Percentiles rank a stretch among this genome's conserved stretches.
Conservation (phyloP, 2,329 filamentous ascomycete species). For the Pseudogymnoascus sp. region DNA sequence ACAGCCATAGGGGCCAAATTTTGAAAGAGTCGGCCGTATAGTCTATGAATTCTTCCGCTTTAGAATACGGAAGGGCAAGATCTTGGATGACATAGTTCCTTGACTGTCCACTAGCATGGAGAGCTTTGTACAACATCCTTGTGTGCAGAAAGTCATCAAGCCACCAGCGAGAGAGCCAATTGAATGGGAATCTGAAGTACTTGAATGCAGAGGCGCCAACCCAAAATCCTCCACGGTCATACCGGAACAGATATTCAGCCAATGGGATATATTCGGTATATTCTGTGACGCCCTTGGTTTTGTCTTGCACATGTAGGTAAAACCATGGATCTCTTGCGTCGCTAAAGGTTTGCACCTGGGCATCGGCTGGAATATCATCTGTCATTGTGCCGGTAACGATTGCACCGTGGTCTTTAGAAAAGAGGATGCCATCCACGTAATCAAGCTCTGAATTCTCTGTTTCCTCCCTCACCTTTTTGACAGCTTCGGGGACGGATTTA, state of each 20-base stretch:
- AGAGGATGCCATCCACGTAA: constrained; percentile 56
- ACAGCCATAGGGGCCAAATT: constrained; percentile 53
- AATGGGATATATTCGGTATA: constrained; percentile 37
- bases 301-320: constrained; percentile 50
- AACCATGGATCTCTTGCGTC: constrained; percentile 54
- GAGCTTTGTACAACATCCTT: constrained; percentile 52
- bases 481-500: constrained; percentile 35
- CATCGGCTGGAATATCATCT: constrained; percentile 26
- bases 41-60: constrained; percentile 44
- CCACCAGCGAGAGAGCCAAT: constrained; percentile 46
- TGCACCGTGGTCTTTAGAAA: constrained; percentile 39
- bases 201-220: constrained; percentile 51
- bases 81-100: constrained; percentile 56
- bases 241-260: constrained; percentile 50
- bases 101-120: constrained; percentile 50
- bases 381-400: constrained; percentile 47
- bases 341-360: constrained; percentile 38
- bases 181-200: constrained; percentile 56
- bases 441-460: constrained; percentile 34
- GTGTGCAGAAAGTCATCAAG: constrained; percentile 56
- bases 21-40: constrained; percentile 39
- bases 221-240: constrained; percentile 61
- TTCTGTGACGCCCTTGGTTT: constrained; percentile 20
- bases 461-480: constrained; percentile 34
- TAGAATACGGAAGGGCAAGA: constrained; percentile 47